These are phyloP conservation scores for Botrytis tulipae DNA, from an alignment of 2,329 filamentous ascomycete species.

Conservation along the genomic window DNA sequence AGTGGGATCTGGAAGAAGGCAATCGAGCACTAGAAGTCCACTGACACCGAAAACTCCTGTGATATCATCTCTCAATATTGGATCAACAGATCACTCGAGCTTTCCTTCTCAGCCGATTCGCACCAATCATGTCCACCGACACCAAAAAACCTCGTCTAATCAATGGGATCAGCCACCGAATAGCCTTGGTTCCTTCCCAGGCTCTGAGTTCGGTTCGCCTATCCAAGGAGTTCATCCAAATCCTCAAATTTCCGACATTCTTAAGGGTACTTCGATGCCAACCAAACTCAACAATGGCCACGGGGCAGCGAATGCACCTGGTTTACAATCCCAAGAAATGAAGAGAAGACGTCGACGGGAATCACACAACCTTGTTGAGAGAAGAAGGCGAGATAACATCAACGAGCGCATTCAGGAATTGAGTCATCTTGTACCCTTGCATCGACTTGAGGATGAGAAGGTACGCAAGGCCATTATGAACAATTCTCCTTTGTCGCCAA, in stretches of 20 bases:
- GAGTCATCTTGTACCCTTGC: conserved; percentile 85
- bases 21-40: conserved; percentile 72
- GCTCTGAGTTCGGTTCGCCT: conserved; percentile 86
- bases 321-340: conserved; percentile 79
- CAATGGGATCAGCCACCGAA: conserved; percentile 88
- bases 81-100: conserved; percentile 62
- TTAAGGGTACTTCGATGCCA: conserved; percentile 88
- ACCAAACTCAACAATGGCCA: conserved; percentile 65
- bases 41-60: conserved; percentile 85
- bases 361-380: conserved; percentile 95
- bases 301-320: conserved; percentile 30
- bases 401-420: conserved; percentile 98
- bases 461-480: conserved; percentile 92
- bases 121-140: conserved; percentile 58
- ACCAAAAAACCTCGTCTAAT: conserved; percentile 81
- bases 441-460: conserved; percentile 95
- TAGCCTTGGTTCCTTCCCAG: conserved; percentile 80
- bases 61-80: conserved; percentile 67
- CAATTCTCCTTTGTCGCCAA: conserved; percentile 84
- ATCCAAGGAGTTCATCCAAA: conserved; percentile 62
- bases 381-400: conserved; percentile 93
- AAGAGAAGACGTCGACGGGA: conserved; percentile 89
- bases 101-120: conserved; percentile 79
- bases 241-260: conserved; percentile 81
- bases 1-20: conserved; percentile 64